Conservation (phyloP, 768 basidiomycete species). For the Artomyces pyxidatus region DNA sequence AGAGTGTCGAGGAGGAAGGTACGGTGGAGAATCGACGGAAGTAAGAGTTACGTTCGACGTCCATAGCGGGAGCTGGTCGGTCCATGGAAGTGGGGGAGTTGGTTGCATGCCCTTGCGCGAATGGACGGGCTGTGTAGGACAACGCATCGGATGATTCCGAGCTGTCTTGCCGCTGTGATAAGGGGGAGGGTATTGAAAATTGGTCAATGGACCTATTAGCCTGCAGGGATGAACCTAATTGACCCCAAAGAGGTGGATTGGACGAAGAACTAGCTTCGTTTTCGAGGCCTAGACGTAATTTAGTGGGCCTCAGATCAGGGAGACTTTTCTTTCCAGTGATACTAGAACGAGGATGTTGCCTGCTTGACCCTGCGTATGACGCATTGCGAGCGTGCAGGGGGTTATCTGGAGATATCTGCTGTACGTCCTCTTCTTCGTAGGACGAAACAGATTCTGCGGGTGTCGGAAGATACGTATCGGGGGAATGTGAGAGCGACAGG, state of each 20-base stretch:
- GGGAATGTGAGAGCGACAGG: constrained; percentile 40
- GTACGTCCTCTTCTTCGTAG: constrained; percentile 37
- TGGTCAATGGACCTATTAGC: constrained; percentile 12
- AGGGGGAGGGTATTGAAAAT: constrained; percentile 26
- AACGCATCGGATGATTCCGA: constrained; percentile 30
- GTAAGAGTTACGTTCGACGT: constrained; percentile 83
- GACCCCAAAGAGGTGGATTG: constrained; percentile 15
- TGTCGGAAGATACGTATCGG: constrained; percentile 48
- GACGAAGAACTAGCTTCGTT: constrained; percentile 18
- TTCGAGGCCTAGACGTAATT: constrained; percentile 27
- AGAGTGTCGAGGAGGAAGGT: constrained; percentile 48
- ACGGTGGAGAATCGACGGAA: constrained; percentile 86
- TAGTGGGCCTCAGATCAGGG: constrained; percentile 66
- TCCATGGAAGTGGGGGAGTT: constrained; percentile 32
- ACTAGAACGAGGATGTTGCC: constrained; percentile 27
- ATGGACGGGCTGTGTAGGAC: constrained; percentile 20
- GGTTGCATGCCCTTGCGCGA: constrained; percentile 25
- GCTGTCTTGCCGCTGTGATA: constrained; percentile 39
- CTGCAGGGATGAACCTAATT: constrained; percentile 4
- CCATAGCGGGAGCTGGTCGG: constrained; percentile 48
- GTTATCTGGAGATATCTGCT: constrained; percentile 13
- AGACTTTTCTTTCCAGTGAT: constrained; percentile 71
- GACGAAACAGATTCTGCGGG: constrained; percentile 44
- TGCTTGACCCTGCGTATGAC: constrained; percentile 36
- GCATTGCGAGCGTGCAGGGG: constrained; percentile 39